Evolutionary conservation across 2,329 filamentous ascomycete genomes (phyloP), one percentile per base, ranked within the genome.

Genomic region (Curvularia spicifera): DNA sequence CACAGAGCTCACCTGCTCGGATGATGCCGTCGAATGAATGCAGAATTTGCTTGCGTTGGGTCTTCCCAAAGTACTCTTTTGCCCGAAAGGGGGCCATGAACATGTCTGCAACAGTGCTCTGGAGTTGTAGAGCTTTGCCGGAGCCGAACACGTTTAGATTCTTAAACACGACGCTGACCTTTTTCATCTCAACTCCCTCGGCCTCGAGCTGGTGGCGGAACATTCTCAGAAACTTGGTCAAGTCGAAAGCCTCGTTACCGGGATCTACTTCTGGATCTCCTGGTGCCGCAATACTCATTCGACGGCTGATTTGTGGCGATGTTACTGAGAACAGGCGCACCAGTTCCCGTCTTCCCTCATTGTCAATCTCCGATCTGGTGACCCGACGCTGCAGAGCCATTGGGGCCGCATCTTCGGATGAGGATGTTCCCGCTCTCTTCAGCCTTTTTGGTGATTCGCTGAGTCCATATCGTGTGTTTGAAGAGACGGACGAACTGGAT

Each of bases 61-160:
- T 77, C 43, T 80, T 80, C 22, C 72, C 71, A 43, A 77, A 71
- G 54, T 83, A 76, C 56, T 90, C 84, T 0, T 83, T 79, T 0
- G 85, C 70, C 1, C 85, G 81, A 22, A 90, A 76, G 0, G 87
- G 89, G 0, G 84, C 79, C 59, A 84, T 73, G 22, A 90, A 71
- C 7, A 86, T 75, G 1, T 86, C 87, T 2, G 79, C 82, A 3
- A 92, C 87, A 2, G 85, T 91, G 54, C 87, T 80, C 69, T 93
- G 90, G 1, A 91, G 78, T 62, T 91, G 87, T 24, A 92, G 71
- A 0, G 87, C 87, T 2, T 84, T 82, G 0, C 88, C 89, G 0
- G 87, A 87, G 0, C 89, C 89, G 5, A 82, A 87, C 0, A 92
- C 87, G 55, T 84, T 84, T 33, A 91, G 81, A 51, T 89, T 81